These are phyloP conservation scores for Pichia rugopelliculosa DNA, from an alignment of 805 yeast species.

Conservation along the genomic window DNA sequence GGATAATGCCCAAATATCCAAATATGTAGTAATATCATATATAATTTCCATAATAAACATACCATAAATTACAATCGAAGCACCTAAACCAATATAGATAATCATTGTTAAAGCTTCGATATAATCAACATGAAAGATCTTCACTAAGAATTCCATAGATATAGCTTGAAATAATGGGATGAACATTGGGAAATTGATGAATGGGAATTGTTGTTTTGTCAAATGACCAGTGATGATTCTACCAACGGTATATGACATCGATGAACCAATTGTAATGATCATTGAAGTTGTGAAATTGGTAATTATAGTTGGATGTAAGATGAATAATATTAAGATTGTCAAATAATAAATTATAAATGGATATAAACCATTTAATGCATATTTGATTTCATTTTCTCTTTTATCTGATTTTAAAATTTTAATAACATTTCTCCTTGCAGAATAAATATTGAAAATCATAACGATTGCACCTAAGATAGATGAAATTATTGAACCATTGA, in stretches of 20 bases:
- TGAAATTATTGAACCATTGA: constrained; percentile 35
- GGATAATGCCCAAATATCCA: constrained; percentile 80
- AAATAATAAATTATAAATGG: constrained; percentile 60
- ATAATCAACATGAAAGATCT: constrained; percentile 32
- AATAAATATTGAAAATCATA: constrained; percentile 55
- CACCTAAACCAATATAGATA: constrained; percentile 59
- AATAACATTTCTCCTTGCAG: constrained; percentile 58
- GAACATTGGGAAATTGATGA: constrained; percentile 59
- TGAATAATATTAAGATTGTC: constrained; percentile 39
- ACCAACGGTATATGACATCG: constrained; percentile 83
- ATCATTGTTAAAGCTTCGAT: constrained; percentile 41
- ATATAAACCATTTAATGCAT: constrained; percentile 28
- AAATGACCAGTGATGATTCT: constrained; percentile 83
- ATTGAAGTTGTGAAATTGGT: constrained; percentile 44
- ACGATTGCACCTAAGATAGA: constrained; percentile 46
- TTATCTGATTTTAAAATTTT: constrained; percentile 34
- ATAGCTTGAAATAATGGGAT: constrained; percentile 50
- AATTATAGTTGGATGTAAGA: constrained; percentile 47
- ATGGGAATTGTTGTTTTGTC: constrained; percentile 72
- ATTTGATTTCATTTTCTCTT: constrained; percentile 30
- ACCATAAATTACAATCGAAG: constrained; percentile 60
- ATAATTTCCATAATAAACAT: constrained; percentile 72
- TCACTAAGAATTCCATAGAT: constrained; percentile 29
- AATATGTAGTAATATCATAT: constrained; percentile 66
- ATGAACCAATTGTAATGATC: constrained; percentile 61